Evolutionary conservation across 371 early-diverging fungal genomes (phyloP).

Genomic region (Mortierella sp.): DNA sequence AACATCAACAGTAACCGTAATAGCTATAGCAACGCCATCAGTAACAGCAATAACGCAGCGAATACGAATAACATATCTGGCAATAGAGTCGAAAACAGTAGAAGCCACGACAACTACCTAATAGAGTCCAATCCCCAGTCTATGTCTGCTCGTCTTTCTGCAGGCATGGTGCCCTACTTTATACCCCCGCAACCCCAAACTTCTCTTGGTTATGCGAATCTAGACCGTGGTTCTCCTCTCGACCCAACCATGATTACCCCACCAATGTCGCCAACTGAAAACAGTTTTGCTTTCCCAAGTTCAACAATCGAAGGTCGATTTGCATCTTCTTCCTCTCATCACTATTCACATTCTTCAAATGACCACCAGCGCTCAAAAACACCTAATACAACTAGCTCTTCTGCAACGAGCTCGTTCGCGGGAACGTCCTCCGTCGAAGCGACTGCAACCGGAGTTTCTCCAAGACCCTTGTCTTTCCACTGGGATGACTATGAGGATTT

Average conservation of each 20-base stretch:
- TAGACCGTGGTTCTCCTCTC: neutral
- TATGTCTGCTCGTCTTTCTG: slow-evolving; percentile 32
- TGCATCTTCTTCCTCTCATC: slow-evolving; percentile 13
- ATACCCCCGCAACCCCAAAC: slow-evolving; percentile 41
- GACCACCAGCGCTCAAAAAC: slow-evolving; percentile 8
- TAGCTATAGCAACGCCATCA: slow-evolving; percentile 5
- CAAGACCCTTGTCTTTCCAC: slow-evolving; percentile 41
- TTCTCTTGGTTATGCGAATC: slow-evolving; percentile 4
- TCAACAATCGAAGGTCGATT: slow-evolving; percentile 36
- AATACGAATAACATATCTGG: neutral
- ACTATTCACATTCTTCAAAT: slow-evolving; percentile 9
- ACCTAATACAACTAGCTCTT: neutral
- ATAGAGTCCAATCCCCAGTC: slow-evolving; percentile 28
- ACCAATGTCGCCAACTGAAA: slow-evolving; percentile 55
- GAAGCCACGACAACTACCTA: neutral
- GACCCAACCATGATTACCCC: slow-evolving; percentile 53
- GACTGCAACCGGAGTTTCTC: slow-evolving; percentile 14
- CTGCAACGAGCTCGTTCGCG: neutral
- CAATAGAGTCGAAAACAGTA: neutral
- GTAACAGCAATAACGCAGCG: neutral
- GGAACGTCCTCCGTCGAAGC: slow-evolving; percentile 7
- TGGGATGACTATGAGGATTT: slow-evolving; percentile 45
- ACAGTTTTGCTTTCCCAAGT: slow-evolving; percentile 25
- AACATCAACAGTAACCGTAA: neutral
- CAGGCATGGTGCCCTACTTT: slow-evolving; percentile 44